phyloP scores from a whole-genome alignment of 495 filamentous ascomycete genomes.

The Tetracladium setigerum region DNA sequence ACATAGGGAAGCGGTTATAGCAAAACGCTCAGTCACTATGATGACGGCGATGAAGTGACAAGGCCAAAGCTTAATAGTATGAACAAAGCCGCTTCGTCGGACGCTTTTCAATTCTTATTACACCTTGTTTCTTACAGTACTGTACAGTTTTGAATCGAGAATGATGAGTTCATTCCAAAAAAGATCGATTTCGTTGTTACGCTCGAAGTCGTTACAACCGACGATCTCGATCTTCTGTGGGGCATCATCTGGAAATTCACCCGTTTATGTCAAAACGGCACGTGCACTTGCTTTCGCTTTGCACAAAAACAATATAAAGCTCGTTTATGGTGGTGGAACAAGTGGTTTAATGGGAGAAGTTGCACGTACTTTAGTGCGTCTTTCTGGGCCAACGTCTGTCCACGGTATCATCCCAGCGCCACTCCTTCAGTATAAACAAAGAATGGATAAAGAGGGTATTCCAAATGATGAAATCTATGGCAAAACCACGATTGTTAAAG shows the following conservation, averaged over 20 bases:
- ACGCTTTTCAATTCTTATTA: too few species aligned
- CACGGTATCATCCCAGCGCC: constrained; percentile 85
- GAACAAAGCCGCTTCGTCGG: too few species aligned
- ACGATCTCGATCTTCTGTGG: constrained; percentile 74
- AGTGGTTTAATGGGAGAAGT: constrained; percentile 88
- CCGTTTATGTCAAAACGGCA: constrained; percentile 63
- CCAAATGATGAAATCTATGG: constrained; percentile 44
- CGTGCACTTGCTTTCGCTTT: constrained; percentile 63
- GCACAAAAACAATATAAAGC: constrained; percentile 61
- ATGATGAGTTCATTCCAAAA: too few species aligned
- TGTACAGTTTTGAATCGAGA: too few species aligned
- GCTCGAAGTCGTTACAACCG: too few species aligned
- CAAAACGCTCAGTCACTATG: too few species aligned
- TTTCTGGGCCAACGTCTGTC: constrained; percentile 71
- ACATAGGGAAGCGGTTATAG: too few species aligned
- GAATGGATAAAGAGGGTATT: constrained; percentile 16
- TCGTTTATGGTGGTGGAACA: constrained; percentile 91
- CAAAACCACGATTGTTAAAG: constrained; percentile 73
- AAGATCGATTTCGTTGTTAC: too few species aligned
- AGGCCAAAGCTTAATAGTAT: too few species aligned
- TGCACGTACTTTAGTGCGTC: constrained; percentile 69
- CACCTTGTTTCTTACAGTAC: too few species aligned
- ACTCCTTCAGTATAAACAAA: constrained; percentile 67
- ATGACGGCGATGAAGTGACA: too few species aligned
- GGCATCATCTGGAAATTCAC: constrained; percentile 56